Evolutionary conservation across 2,329 filamentous ascomycete genomes (phyloP).

Genomic region (Capronia coronata): DNA sequence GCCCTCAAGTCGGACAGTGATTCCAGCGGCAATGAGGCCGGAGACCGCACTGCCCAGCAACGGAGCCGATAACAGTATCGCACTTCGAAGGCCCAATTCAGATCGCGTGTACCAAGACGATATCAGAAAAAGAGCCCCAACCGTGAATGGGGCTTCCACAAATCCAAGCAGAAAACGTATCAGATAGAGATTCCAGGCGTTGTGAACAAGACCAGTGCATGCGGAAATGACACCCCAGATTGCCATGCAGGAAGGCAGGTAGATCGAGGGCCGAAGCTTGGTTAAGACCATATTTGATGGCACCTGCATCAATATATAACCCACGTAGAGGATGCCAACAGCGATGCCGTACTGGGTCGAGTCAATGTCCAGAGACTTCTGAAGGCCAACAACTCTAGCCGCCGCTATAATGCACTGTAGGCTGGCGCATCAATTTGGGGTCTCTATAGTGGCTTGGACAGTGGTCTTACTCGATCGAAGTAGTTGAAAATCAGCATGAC

Average conservation of each 20-base stretch:
- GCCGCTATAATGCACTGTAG: constrained; percentile 51
- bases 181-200: neutral
- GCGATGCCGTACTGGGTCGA: constrained; percentile 33
- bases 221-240: constrained; percentile 7
- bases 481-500: constrained; percentile 32
- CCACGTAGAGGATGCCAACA: constrained; percentile 48
- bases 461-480: constrained; percentile 49
- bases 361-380: constrained; percentile 36
- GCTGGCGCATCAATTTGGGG: neutral
- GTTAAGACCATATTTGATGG: constrained; percentile 31
- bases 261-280: constrained; percentile 15
- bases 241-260: constrained; percentile 7
- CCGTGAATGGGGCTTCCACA: constrained; percentile 49
- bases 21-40: constrained; percentile 5
- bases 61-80: constrained; percentile 55
- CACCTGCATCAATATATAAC: constrained; percentile 55
- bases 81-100: constrained; percentile 44
- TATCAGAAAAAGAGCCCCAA: constrained; percentile 52
- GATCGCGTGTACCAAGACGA: constrained; percentile 50
- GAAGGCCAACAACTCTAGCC: constrained; percentile 48
- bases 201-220: constrained; percentile 4
- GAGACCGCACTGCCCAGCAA: constrained; percentile 49
- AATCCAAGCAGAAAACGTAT: constrained; percentile 39
- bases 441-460: neutral
- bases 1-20: constrained; percentile 8